Percentiles rank a stretch among this genome's conserved stretches.
Evolutionary conservation across 306 rosid species (phyloP).

Genomic region (Rosa lucieae): DNA sequence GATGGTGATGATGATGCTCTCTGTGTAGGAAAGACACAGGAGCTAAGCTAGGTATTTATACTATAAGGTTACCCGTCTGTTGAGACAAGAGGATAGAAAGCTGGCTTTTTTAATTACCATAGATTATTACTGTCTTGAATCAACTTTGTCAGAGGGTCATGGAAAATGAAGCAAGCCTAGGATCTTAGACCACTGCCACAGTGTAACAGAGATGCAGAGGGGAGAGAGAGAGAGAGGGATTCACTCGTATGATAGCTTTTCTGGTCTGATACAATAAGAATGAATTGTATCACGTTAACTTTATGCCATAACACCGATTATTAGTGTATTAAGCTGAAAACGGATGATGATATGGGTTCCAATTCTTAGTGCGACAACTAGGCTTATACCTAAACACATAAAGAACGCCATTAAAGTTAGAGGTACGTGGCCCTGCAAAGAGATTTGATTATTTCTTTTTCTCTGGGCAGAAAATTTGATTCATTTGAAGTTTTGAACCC

Average conservation of each 20-base stretch:
- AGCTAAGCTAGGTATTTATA: not conserved
- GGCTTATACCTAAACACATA: not conserved
- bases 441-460: not conserved
- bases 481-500: not conserved
- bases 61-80: not conserved
- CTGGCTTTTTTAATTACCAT: not conserved
- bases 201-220: conserved; percentile 1
- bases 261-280: not conserved
- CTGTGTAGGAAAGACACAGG: not conserved
- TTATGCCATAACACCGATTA: not conserved
- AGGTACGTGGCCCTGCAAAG: not conserved
- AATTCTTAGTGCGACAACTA: conserved; percentile 2
- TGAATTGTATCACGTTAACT: not conserved
- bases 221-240: not conserved
- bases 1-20: not conserved
- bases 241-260: not conserved
- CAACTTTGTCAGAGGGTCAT: conserved; percentile 16
- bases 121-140: conserved; percentile 14
- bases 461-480: not conserved
- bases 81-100: not conserved
- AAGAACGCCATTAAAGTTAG: not conserved
- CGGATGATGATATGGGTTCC: conserved; percentile 8
- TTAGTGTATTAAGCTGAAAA: not conserved
- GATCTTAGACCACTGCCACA: not conserved
- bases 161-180: conserved; percentile 18